Evolutionary conservation across 345 rosid species (phyloP), one percentile per base, ranked within the genome.

Genomic region (Lenwebbia sp.): DNA sequence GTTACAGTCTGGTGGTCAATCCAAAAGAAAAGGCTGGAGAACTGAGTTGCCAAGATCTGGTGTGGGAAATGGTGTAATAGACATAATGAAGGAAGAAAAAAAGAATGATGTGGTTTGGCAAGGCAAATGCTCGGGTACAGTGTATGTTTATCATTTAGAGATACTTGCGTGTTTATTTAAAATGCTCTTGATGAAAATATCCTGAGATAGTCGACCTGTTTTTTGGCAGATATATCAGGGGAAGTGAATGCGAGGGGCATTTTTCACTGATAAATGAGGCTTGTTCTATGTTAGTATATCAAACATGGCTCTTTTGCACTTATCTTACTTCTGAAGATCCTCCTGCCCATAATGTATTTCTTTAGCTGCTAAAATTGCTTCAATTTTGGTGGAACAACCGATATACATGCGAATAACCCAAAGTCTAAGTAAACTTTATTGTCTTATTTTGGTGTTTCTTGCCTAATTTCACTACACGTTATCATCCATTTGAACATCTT

Each of bases 51-150:
- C 99, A 37, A 83, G 44, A 26, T 91, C 87, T 82, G 98, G 99
- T 65, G 84, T 95, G 87, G 99, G 99, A 84, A 86, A 65, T 28
- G 90, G 90, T 47, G 94, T 94, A 76, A 74, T 95, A 13, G 94
- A 92, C 86, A 90, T 90, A 90, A 88, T 97, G 99, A 94, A 92
- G 84, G 95, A 85, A 88, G 94, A 93, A 74, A 97, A 97, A 86
- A 88, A 85, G 62, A 97, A 92, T 54, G 98, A 97, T 90, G 95
- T 82, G 83, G 87, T 12, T 88, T 97, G 99, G 99, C 94, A 94
- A 91, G 99, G 99, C 84, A 97, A 94, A 94, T 97, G 99, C 88
- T 97, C 99, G 81, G 99, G 99, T 94, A 94, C 99, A 92, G 98
- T 97, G 99, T 96, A 96, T 88, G 99, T 97, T 84, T 90, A 37